Evolutionary conservation across 495 filamentous ascomycete genomes (phyloP), one percentile per base, ranked within the genome.

Genomic region (Penicillium desertorum): DNA sequence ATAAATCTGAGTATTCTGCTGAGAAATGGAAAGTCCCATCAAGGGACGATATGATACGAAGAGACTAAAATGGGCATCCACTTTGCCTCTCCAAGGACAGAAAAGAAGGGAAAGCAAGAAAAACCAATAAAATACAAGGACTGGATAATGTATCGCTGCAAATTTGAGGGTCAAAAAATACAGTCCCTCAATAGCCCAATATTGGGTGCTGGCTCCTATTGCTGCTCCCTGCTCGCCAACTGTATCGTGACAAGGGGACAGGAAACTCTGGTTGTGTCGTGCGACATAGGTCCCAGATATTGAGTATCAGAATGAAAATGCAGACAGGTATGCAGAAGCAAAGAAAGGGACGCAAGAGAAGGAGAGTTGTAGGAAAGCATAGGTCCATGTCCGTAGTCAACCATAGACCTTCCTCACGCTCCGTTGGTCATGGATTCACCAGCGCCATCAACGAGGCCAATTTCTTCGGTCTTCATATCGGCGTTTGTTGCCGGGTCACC

Each of bases 341-440:
- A 42, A 23, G 47, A 23, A 57, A 7, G n/a, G 0, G 16, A 34
- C 36, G 16, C 36, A 48, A 45, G 32, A 57, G 41, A 23, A 32
- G 54, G 56, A 36, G 45, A 55, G 11, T 11, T 34, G 9, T 53
- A 50, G 45, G 56, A 45, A 48, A 58, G 9, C 12, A 39, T 52
- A 42, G 22, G 51, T 8, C 8, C n/a, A 29, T 25, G 19, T 5
- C 9, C 16, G 12, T 9, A 19, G 4, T 47, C 16, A 55, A 10
- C 11, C 4, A 16, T 19, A 9, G 11, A 20, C n/a, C 25, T 27
- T 20, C 17, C 29, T 55, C 32, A 55, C 14, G 66, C 69, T 14
- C 75, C 76, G 39, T 76, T 78, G n/a, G 70, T 68, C 53, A 73
- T 45, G 45, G 71, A 9, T 2, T 72, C 68, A 19, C 53, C 51